Base-by-base conservation (phyloP, 371 early-diverging fungal species). In the Mortierella sp. region DNA sequence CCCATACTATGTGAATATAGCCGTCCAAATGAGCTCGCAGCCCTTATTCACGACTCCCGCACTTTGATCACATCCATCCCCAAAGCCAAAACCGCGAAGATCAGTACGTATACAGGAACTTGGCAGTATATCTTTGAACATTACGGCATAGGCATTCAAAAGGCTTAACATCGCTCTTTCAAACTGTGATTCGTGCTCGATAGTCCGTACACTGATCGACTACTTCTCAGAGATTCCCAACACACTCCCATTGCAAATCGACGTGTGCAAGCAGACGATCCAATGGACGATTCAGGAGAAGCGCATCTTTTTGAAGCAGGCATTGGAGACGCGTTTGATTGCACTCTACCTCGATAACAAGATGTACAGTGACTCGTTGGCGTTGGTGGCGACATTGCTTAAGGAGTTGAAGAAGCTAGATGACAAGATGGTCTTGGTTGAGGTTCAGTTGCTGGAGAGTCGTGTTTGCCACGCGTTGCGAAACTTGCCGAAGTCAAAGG, bases 371-470 rank as follows among this genome's bases (percentile, higher is more conserved):
- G 96, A 96, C 64, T 92, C 98, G 0, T 82, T 99, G 41, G 83
- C 82, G 12, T 82, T 99, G 67, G 97, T 98, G 39, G 85, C 87
- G 39, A 83, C 88, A 39, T 84, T 99, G 46, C 88, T 96, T 54
- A 95, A 93, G 70, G 98, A 97, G 83, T 87, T 99, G 27, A 99
- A 99, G 85, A 94, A 95, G 39, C 83, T 98, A 64, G 99, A 99
- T 86, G 99, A 99, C 86, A 98, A 99, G 83, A 93, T 94, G 90
- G 94, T 95, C 23, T 80, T 99, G 56, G 94, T 99, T 39, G 99
- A 98, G 80, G 98, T 99, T 7, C 97, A 97, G 66, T 79, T 99
- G 61, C 81, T 98, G 55, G 99, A 99, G 82, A 95, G 96, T 80
- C 89, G 95, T 64, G 96, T 93, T 12, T 99, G 92, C 79, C 95